A percentile compares a stretch with the other conserved stretches of the same genome.
Evolutionary conservation across 2,329 filamentous ascomycete genomes (phyloP).

Genomic region (Fusarium setosum): DNA sequence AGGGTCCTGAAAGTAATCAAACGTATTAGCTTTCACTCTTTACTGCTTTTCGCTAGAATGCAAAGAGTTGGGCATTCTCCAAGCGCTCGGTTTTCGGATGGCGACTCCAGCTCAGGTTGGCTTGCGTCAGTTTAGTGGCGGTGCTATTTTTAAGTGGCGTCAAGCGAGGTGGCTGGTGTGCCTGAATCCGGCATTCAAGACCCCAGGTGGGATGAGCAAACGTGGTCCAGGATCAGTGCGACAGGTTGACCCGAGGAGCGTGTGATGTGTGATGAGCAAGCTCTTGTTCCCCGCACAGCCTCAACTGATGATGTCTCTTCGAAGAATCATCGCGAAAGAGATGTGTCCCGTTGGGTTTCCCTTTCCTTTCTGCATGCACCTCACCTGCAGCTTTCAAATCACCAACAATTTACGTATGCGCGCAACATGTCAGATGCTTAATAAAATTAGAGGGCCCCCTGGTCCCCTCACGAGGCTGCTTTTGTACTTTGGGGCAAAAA

Average conservation of each 20-base stretch:
- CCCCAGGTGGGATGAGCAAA: constrained; percentile 2
- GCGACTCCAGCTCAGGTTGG: background rate
- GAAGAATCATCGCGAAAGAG: too few species aligned
- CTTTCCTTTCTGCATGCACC: background rate
- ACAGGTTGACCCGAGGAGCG: too few species aligned
- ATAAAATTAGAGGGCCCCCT: constrained; percentile 8
- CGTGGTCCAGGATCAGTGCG: constrained; percentile 8
- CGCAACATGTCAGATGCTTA: constrained; percentile 14
- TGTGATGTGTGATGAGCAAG: background rate
- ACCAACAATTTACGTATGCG: background rate
- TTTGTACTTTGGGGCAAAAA: background rate
- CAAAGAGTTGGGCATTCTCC: background rate
- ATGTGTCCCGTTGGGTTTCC: too few species aligned
- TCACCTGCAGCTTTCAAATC: background rate
- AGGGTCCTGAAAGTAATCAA: too few species aligned
- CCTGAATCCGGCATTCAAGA: constrained; percentile 18
- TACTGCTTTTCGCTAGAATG: background rate
- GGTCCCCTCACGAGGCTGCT: constrained; percentile 17
- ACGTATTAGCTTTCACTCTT: background rate
- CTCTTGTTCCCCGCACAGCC: constrained; percentile 13
- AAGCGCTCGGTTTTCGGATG: constrained; percentile 1
- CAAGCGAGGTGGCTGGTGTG: constrained; percentile 27
- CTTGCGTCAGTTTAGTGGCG: constrained; percentile 34
- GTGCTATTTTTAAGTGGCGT: constrained; percentile 26
- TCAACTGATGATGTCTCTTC: background rate